phyloP scores from a whole-genome alignment of 106 monocot genomes.

The Amphibolis antarctica region DNA sequence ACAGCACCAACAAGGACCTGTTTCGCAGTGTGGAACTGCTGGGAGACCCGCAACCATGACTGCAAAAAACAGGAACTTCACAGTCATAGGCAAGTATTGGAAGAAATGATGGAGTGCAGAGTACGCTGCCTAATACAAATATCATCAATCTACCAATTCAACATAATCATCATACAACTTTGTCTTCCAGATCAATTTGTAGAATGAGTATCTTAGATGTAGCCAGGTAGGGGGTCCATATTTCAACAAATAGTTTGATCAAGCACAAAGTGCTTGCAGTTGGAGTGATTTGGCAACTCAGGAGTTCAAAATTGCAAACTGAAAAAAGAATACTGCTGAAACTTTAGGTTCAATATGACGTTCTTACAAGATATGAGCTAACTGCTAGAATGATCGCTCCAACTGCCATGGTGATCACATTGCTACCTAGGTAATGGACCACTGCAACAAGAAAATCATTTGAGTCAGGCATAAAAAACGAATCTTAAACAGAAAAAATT shows the following conservation, averaged over 20 bases:
- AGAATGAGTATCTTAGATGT: no score
- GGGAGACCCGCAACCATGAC: constrained; percentile 81
- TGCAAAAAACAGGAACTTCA: constrained; percentile 13
- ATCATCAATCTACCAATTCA: no score
- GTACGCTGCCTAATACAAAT: no score
- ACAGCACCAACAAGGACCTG: constrained; percentile 72
- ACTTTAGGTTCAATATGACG: background rate
- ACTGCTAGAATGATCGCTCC: constrained; percentile 23
- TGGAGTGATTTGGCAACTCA: no score
- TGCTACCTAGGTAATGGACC: constrained; percentile 28
- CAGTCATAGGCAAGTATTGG: background rate
- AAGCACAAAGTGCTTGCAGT: no score
- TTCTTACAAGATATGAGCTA: constrained; percentile 54
- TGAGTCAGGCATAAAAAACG: no score
- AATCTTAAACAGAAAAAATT: no score
- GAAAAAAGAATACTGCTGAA: background rate
- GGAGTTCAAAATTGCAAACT: background rate
- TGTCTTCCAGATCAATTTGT: no score
- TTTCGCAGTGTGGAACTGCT: constrained; percentile 46
- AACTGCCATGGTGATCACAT: constrained; percentile 20
- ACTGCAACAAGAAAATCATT: background rate
- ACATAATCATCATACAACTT: no score
- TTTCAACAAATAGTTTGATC: no score
- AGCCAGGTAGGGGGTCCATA: no score
- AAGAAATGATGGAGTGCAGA: no score